Conservation (phyloP, 768 basidiomycete genomes). For the Lentinula lateritia region DNA sequence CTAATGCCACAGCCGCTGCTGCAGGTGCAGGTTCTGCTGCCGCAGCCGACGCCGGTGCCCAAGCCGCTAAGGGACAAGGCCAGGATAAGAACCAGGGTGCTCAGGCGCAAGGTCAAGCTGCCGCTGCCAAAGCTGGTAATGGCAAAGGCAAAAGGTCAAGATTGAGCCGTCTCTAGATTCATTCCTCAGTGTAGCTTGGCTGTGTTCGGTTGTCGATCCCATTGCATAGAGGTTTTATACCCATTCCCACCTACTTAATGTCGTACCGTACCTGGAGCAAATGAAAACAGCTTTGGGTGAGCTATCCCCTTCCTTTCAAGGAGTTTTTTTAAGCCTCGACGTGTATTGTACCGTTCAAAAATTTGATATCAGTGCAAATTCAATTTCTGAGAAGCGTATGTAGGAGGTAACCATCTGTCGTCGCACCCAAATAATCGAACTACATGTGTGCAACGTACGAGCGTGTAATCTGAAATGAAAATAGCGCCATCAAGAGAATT, state of each 20-base stretch:
- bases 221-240: slow-evolving; percentile 4
- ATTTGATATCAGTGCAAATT: too few species aligned
- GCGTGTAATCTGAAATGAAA: too few species aligned
- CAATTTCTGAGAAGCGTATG: too few species aligned
- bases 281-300: slow-evolving; percentile 8
- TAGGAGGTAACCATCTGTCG: too few species aligned
- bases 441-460: too few species aligned
- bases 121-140: neutral
- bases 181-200: neutral
- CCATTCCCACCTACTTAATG: neutral
- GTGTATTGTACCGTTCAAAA: too few species aligned
- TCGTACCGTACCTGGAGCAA: slow-evolving; percentile 6
- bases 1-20: neutral
- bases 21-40: neutral
- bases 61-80: too few species aligned
- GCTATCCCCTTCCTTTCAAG: neutral
- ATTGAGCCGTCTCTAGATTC: neutral
- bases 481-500: too few species aligned
- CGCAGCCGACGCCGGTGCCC: too few species aligned
- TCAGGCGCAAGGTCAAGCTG: too few species aligned
- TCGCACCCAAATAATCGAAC: too few species aligned
- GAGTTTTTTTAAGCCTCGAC: neutral
- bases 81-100: too few species aligned
- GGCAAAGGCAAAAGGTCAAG: neutral
- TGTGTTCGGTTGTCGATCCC: neutral